These are phyloP conservation scores for Trichoderma gamsii DNA, from an alignment of 495 filamentous ascomycete genomes.

Conservation along the genomic window DNA sequence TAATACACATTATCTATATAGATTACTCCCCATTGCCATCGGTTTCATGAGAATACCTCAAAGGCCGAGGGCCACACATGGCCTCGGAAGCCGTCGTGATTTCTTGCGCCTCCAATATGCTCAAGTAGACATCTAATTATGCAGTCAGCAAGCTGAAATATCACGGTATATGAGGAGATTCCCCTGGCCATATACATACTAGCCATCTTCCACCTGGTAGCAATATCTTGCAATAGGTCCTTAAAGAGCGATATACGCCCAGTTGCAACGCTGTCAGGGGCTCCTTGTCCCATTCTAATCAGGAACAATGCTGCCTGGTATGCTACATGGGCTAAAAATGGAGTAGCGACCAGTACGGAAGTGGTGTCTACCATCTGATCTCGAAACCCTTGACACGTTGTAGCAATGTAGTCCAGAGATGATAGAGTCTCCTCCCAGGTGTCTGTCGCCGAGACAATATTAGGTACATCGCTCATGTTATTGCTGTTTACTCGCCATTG, in stretches of 20 bases:
- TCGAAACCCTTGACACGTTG: conserved; percentile 22
- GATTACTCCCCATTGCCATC: neutral
- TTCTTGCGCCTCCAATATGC: conserved; percentile 23
- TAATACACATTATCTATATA: too few relatives aligned
- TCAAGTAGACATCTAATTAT: conserved; percentile 24
- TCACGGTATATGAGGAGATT: neutral
- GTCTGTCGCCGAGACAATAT: neutral
- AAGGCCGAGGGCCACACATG: neutral
- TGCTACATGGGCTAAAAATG: neutral
- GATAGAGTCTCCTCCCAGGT: conserved; percentile 19
- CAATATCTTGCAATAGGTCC: conserved; percentile 21
- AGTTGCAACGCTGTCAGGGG: neutral
- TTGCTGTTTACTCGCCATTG: neutral
- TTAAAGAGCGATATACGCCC: conserved; percentile 20
- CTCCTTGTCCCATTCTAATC: neutral
- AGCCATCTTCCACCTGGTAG: conserved; percentile 28
- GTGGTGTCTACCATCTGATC: conserved; percentile 20
- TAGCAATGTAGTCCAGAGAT: conserved; percentile 23
- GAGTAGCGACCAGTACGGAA: neutral
- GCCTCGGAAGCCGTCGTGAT: conserved; percentile 9
- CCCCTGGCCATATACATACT: conserved; percentile 8
- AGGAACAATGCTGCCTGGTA: neutral
- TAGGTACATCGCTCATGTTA: neutral
- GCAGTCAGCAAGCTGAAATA: neutral
- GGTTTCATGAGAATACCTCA: neutral